Base-by-base conservation (phyloP, 2,329 filamentous ascomycete species). In the Colletotrichum magnum region DNA sequence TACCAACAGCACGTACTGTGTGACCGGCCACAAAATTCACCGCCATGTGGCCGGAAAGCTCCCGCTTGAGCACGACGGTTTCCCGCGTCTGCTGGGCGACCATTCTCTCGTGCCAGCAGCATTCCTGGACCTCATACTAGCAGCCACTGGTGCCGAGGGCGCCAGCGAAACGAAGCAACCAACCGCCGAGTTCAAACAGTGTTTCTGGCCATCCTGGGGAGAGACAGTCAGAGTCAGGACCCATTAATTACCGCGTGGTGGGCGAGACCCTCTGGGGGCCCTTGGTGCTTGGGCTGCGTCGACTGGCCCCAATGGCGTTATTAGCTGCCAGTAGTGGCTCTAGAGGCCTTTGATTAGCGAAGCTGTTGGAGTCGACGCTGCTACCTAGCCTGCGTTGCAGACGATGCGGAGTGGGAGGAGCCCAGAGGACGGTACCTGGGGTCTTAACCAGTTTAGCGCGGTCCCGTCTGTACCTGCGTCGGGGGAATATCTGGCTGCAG, bases 381-480 rank as follows among this genome's bases (percentile, higher is more conserved):
- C 18, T 18, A 18, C 18, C 18, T 18, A 24, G 21, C 21, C 21
- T 59, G 54, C 54, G 66, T 65, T 60, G 50, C 66, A 65, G 52
- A 54, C 61, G 41, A 52, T 65, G 66, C 66, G 61, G 61, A 68
- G 66, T 21, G 12, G 47, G 47, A 50, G n/a, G 47, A 18, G 47
- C n/a, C 47, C 47, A 18, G 47, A 56, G 28, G 36, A 60, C 32
- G 65, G 54, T 65, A 69, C 61, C 32, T 65, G 13, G 24, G 15
- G 32, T 61, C 63, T 56, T 13, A 57, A 41, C 62, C 54, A 60
- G 48, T 10, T 51, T 66, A 66, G 66, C 66, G 66, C 5, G 26
- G 56, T 26, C 62, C 56, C 61, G 43, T 66, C 62, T 65, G 66
- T 69, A 66, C 66, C 66, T 69, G 66, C 66, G 62, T 69, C 66